These are phyloP conservation scores for Colletotrichum sp. DNA, from an alignment of 2,329 filamentous ascomycete species.

Conservation along the genomic window DNA sequence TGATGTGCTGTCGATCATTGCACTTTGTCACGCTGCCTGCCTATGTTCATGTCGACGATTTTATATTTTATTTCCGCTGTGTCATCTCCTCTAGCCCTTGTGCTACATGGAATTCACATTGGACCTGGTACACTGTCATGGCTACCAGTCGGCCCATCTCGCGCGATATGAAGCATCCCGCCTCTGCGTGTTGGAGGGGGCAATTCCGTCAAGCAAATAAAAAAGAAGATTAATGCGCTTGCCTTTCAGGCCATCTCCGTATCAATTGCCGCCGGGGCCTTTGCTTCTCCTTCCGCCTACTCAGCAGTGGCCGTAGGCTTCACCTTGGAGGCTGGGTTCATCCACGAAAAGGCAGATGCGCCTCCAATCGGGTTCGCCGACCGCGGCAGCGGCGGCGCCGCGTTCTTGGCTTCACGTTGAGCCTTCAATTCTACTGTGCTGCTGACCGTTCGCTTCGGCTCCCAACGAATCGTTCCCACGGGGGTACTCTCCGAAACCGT, in stretches of 20 bases:
- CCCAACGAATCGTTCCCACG: constrained; percentile 51
- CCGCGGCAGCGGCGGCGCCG: constrained; percentile 50
- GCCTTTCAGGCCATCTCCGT: background rate
- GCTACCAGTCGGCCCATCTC: constrained; percentile 1
- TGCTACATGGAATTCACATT: background rate
- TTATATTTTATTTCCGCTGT: background rate
- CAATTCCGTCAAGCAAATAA: constrained; percentile 10
- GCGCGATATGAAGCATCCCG: constrained; percentile 5
- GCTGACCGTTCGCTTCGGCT: constrained; percentile 54
- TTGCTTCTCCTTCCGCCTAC: background rate
- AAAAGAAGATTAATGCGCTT: constrained; percentile 16
- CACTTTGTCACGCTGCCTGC: background rate
- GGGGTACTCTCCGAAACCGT: constrained; percentile 61
- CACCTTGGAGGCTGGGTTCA: constrained; percentile 63
- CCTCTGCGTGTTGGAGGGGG: background rate
- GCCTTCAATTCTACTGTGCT: constrained; percentile 33
- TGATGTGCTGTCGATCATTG: background rate
- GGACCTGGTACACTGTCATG: constrained; percentile 11
- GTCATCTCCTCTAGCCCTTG: constrained; percentile 2
- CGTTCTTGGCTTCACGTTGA: constrained; percentile 34
- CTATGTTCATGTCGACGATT: background rate
- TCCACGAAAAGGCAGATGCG: constrained; percentile 94
- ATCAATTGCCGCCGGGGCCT: constrained; percentile 10
- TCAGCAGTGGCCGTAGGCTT: constrained; percentile 34
- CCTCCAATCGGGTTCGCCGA: constrained; percentile 85